Percentiles rank a stretch among this genome's conserved stretches.
Evolutionary conservation across 1,284 basidiomycete species (phyloP).

Genomic region (Sphagnurus paluster): DNA sequence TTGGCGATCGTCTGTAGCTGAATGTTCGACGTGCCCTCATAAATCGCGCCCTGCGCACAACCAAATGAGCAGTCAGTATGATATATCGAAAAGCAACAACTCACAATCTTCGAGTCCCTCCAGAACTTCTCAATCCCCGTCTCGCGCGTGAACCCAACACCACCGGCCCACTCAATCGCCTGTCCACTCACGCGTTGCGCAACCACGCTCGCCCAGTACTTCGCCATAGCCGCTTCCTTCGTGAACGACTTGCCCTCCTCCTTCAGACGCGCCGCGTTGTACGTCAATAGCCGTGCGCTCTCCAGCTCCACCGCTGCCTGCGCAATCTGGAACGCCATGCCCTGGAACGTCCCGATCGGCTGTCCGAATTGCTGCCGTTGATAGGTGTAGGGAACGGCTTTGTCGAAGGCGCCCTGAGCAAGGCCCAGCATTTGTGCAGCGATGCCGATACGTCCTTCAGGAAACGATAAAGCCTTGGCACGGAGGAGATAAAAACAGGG

Average conservation of each 20-base stretch:
- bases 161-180: constrained; percentile 98
- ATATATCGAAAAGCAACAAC: constrained; percentile 28
- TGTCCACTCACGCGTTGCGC: constrained; percentile 86
- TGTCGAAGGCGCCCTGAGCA: constrained; percentile 95
- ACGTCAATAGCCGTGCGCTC: constrained; percentile 89
- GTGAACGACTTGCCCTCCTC: constrained; percentile 89
- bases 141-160: constrained; percentile 93
- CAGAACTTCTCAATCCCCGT: constrained; percentile 94
- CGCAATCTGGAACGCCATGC: constrained; percentile 95
- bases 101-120: constrained; percentile 93
- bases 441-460: constrained; percentile 86
- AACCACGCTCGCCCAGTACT: constrained; percentile 87
- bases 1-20: constrained; percentile 97
- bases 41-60: constrained; percentile 77
- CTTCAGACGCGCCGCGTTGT: constrained; percentile 94
- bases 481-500: background rate
- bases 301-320: constrained; percentile 89
- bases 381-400: constrained; percentile 91
- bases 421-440: constrained; percentile 97
- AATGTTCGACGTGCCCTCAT: constrained; percentile 96
- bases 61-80: background rate
- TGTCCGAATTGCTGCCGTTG: constrained; percentile 94
- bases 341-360: constrained; percentile 90
- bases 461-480: background rate
- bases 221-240: constrained; percentile 97